Percentiles rank a stretch among this genome's conserved stretches.
phyloP scores from a whole-genome alignment of 2,329 filamentous ascomycete genomes.

The Didymellaceae sp. region DNA sequence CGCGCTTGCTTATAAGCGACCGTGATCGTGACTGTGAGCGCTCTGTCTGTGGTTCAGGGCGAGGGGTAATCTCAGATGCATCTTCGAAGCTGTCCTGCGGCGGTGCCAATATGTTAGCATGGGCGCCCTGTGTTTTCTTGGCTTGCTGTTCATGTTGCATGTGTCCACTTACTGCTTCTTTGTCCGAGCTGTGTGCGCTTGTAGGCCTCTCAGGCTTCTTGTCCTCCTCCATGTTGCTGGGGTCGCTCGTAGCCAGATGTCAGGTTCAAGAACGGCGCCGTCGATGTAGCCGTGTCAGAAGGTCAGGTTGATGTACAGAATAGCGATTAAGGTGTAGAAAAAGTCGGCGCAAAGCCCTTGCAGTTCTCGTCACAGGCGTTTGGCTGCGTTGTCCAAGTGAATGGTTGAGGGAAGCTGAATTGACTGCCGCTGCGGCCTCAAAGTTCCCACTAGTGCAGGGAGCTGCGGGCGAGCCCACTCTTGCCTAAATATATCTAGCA shows the following conservation, averaged over 20 bases:
- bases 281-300: slow-evolving; percentile 2
- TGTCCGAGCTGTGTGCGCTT: slow-evolving; percentile 44
- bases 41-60: slow-evolving; percentile 51
- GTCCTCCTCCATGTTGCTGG: slow-evolving; percentile 16
- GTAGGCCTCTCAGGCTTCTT: slow-evolving; percentile 32
- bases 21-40: slow-evolving; percentile 51
- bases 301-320: slow-evolving; percentile 2
- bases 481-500: slow-evolving; percentile 14
- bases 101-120: slow-evolving; percentile 21
- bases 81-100: slow-evolving; percentile 81
- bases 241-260: slow-evolving; percentile 7
- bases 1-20: slow-evolving; percentile 58
- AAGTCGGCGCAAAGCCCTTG: slow-evolving; percentile 8
- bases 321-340: slow-evolving; percentile 10
- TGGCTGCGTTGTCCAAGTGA: slow-evolving; percentile 13
- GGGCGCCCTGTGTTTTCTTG: background rate
- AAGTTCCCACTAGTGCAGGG: slow-evolving; percentile 5
- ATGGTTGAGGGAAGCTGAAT: slow-evolving; percentile 15
- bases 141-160: background rate
- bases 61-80: slow-evolving; percentile 66
- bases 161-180: slow-evolving; percentile 32
- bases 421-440: slow-evolving; percentile 1
- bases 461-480: slow-evolving; percentile 14
- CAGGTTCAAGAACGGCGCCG: slow-evolving; percentile 2
- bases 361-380: slow-evolving; percentile 11